Conservation (phyloP, 352 stramenopile genomes). For the Pythium grandisporangium region DNA sequence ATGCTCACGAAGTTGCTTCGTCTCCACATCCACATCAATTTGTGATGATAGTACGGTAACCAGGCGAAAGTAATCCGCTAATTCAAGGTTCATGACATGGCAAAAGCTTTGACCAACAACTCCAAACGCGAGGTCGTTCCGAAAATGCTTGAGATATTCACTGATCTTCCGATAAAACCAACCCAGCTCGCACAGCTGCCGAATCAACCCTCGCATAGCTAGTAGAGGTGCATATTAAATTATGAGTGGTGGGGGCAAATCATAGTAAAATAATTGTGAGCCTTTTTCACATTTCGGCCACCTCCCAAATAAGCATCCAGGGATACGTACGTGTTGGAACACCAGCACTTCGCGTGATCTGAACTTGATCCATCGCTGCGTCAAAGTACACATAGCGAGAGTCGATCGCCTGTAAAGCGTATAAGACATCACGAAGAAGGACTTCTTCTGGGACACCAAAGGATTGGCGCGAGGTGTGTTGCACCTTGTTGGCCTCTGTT, state of each 20-base stretch:
- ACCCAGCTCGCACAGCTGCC: conserved; percentile 80
- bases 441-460: conserved; percentile 82
- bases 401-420: conserved; percentile 90
- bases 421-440: conserved; percentile 88
- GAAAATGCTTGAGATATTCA: conserved; percentile 67
- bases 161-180: conserved; percentile 88
- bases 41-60: conserved; percentile 88
- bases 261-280: neutral
- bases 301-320: too few relatives aligned
- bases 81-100: conserved; percentile 83
- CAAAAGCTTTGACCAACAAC: conserved; percentile 86
- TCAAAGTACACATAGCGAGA: conserved; percentile 86
- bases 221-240: neutral
- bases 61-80: conserved; percentile 91
- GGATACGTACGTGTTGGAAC: conserved; percentile 64
- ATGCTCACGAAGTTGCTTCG: conserved; percentile 27
- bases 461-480: conserved; percentile 1
- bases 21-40: conserved; percentile 76
- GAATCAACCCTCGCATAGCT: conserved; percentile 80
- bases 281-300: too few relatives aligned
- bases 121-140: conserved; percentile 62
- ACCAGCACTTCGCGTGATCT: conserved; percentile 65
- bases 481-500: too few relatives aligned
- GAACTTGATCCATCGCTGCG: conserved; percentile 57
- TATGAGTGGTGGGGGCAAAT: neutral